A percentile compares a stretch with the other conserved stretches of the same genome.
These are phyloP conservation scores for Nannochloris sp. DNA, from an alignment of 139 green algal genomes.

Conservation along the genomic window DNA sequence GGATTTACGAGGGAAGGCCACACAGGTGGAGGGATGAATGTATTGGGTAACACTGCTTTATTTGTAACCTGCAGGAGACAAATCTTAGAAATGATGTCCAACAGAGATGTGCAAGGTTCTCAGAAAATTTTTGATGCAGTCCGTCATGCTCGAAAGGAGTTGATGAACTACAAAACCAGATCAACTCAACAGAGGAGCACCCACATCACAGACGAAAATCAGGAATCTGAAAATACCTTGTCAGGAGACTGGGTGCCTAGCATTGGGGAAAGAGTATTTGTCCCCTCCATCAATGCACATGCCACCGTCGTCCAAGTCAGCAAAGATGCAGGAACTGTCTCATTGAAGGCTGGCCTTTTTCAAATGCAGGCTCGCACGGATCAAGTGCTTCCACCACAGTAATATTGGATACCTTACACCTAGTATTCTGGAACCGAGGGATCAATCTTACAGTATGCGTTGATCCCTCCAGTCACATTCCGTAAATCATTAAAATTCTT, in stretches of 20 bases:
- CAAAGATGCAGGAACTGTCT: constrained; percentile 6
- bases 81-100: not conserved
- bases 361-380: constrained; percentile 14
- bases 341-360: constrained; percentile 18
- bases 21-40: constrained; percentile 12
- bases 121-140: not conserved
- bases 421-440: constrained; percentile 48
- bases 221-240: not conserved
- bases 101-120: not conserved
- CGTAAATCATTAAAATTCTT: constrained; percentile 54
- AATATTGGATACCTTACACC: not conserved
- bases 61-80: not conserved
- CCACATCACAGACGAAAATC: not conserved
- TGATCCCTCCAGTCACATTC: constrained; percentile 66
- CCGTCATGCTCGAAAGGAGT: not conserved
- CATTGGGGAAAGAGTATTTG: constrained; percentile 26
- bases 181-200: not conserved
- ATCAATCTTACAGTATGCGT: constrained; percentile 48
- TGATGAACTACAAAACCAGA: too few relatives aligned
- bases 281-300: constrained; percentile 12
- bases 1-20: constrained; percentile 27
- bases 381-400: constrained; percentile 7
- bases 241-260: constrained; percentile 12
- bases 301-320: constrained; percentile 19
- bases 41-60: too few relatives aligned